Evolutionary conservation across 305 asterid genomes (phyloP).

Genomic region (Solanum hybrid): DNA sequence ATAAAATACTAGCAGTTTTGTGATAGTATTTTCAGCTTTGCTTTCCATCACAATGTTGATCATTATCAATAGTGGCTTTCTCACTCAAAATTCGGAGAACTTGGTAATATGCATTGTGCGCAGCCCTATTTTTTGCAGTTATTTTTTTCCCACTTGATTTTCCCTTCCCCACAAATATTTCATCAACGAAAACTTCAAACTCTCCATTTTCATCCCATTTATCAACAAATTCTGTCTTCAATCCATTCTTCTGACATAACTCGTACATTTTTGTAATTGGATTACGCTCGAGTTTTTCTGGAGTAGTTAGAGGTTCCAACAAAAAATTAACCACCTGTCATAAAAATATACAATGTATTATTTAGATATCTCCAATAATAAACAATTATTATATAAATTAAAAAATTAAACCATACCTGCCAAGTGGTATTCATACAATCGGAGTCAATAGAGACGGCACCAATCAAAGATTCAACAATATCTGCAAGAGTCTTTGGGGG

Average conservation of each 20-base stretch:
- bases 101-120: conserved; percentile 14
- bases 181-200: conserved; percentile 6
- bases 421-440: conserved; percentile 24
- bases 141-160: conserved; percentile 11
- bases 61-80: not conserved
- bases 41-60: not conserved
- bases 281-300: conserved; percentile 8
- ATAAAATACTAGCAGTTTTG: not conserved
- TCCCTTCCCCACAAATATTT: conserved; percentile 14
- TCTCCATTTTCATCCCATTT: conserved; percentile 19
- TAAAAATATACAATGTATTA: not conserved
- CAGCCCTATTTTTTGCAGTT: conserved; percentile 31
- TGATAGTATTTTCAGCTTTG: not conserved
- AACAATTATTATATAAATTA: not conserved
- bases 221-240: conserved; percentile 2
- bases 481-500: conserved; percentile 41
- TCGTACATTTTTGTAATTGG: conserved; percentile 19
- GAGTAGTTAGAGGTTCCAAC: conserved; percentile 31
- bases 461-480: conserved; percentile 38
- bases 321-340: conserved; percentile 23
- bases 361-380: not conserved
- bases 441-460: conserved; percentile 35
- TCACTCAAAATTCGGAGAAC: not conserved
- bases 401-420: conserved; percentile 15
- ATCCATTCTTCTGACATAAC: conserved; percentile 22